phyloP scores from a whole-genome alignment of 768 basidiomycete genomes.

The Rhodocollybia butyracea region DNA sequence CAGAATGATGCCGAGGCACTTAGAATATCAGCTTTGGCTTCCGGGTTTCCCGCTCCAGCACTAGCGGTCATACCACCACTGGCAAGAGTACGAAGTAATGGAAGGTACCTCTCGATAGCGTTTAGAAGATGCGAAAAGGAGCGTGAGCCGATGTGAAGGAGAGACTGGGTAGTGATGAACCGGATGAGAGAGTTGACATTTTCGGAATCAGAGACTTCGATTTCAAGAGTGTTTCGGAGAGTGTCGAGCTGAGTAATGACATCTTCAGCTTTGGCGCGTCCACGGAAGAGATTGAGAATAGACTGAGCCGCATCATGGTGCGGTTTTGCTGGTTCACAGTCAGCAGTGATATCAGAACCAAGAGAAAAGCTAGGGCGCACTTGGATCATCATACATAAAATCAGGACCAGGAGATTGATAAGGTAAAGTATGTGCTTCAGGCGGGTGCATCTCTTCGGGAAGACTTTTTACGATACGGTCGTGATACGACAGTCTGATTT shows the following conservation, averaged over 20 bases:
- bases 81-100: constrained; percentile 65
- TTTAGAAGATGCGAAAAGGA: constrained; percentile 98
- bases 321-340: constrained; percentile 52
- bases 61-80: constrained; percentile 38
- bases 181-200: constrained; percentile 68
- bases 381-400: constrained; percentile 80
- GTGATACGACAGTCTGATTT: constrained; percentile 88
- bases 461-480: constrained; percentile 89
- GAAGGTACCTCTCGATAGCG: constrained; percentile 92
- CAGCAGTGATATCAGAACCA: background rate
- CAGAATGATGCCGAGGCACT: constrained; percentile 75
- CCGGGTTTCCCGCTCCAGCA: constrained; percentile 37
- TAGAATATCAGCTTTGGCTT: constrained; percentile 71
- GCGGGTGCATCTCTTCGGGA: constrained; percentile 73
- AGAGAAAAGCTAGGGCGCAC: constrained; percentile 31
- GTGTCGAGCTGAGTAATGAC: constrained; percentile 72
- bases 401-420: constrained; percentile 73
- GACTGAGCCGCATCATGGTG: constrained; percentile 79
- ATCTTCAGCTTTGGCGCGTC: constrained; percentile 75
- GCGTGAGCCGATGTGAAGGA: constrained; percentile 88
- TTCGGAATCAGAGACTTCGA: constrained; percentile 44
- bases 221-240: constrained; percentile 63
- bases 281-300: constrained; percentile 78
- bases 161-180: constrained; percentile 81
- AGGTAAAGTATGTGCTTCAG: constrained; percentile 60